These are phyloP conservation scores for Mycothermus thermophilus DNA, from an alignment of 495 filamentous ascomycete genomes.

Conservation along the genomic window DNA sequence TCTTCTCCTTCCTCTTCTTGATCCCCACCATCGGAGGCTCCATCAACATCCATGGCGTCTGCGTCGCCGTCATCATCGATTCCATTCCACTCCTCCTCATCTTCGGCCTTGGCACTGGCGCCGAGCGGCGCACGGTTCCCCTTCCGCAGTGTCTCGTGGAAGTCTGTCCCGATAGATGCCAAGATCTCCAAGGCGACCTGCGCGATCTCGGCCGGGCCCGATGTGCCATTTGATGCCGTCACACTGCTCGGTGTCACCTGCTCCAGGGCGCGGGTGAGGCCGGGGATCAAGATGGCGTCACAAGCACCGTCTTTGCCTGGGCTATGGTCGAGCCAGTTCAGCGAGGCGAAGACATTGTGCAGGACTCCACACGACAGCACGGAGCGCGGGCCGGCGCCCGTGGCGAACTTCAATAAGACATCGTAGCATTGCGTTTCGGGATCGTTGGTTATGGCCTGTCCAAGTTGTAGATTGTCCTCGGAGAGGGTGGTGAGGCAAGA, in stretches of 20 bases:
- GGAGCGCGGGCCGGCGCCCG: constrained; percentile 20
- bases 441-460: constrained; percentile 28
- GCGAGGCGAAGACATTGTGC: constrained; percentile 36
- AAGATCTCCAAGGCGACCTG: constrained; percentile 41
- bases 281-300: constrained; percentile 34
- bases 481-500: constrained; percentile 40
- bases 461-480: constrained; percentile 38
- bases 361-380: constrained; percentile 38
- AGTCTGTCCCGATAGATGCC: constrained; percentile 43
- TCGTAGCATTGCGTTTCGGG: constrained; percentile 24
- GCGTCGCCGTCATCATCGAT: constrained; percentile 19
- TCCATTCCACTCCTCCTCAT: constrained; percentile 18
- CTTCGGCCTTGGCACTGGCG: constrained; percentile 2
- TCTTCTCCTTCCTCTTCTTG: constrained; percentile 20
- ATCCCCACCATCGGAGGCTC: constrained; percentile 19
- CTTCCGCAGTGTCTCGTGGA: constrained; percentile 33
- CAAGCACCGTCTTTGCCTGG: constrained; percentile 31
- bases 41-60: constrained; percentile 19
- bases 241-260: constrained; percentile 11
- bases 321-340: constrained; percentile 36
- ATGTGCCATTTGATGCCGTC: constrained; percentile 17
- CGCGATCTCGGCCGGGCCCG: constrained; percentile 22
- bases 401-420: constrained; percentile 22
- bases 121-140: constrained; percentile 15
- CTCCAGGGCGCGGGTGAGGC: constrained; percentile 26